Evolutionary conservation across 2,329 filamentous ascomycete genomes (phyloP), one percentile per base, ranked within the genome.

Genomic region (Cucurbitaria berberidis): DNA sequence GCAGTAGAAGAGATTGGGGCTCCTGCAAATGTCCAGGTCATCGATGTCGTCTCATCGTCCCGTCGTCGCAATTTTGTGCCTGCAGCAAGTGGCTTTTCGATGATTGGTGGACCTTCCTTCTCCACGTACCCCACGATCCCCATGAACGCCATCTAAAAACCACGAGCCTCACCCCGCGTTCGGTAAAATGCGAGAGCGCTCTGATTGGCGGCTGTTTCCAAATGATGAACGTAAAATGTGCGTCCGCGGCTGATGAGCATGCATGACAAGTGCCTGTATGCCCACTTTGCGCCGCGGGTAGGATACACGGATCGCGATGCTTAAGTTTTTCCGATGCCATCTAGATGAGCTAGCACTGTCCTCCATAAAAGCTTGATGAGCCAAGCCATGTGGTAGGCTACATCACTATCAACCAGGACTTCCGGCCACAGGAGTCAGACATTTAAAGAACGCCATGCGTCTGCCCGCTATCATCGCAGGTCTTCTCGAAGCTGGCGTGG

Each of bases 61-160:
- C n/a, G n/a, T n/a, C n/a, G n/a, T n/a, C n/a, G 29, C 29, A 30
- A 30, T 30, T 11, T 38, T 7, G 35, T 21, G 18, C 36, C 13
- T 39, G 19, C 36, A 8, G 8, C 15, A 29, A 29, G 29, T 16
- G 32, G 22, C 21, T 26, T 8, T n/a, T n/a, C 21, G 36, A 40
- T 55, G 35, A 64, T 64, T 65, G 62, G 62, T 65, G 62, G 59
- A 65, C 60, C 55, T 51, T 63, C 21, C 52, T 35, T 22, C n/a
- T 41, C 48, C 55, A 51, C 40, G 21, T 48, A 55, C 60, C 55
- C 56, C 59, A 62, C 49, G 53, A 54, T 53, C 49, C 51, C 49
- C 48, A 48, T 48, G 45, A 51, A 44, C 34, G 40, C 29, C 34
- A 22, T 51, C 16, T 16, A 5, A 22, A 11, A 39, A 9, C 19